Conservation (phyloP, 228 moss, liverwort and hornwort species). For the Sphagnum magellanicum region DNA sequence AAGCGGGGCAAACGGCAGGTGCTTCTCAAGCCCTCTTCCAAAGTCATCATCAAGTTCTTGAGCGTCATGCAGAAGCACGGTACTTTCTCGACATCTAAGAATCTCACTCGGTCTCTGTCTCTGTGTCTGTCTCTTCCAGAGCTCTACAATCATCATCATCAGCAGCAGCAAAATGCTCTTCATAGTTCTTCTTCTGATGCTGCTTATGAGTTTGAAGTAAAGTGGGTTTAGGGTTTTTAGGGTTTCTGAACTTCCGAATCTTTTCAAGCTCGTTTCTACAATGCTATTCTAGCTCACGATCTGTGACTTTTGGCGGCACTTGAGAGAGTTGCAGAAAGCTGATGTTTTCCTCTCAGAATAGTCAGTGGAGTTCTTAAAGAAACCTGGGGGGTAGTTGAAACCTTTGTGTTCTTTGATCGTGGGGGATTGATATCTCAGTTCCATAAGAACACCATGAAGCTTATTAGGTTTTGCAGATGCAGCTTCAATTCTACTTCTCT, state of each 20-base stretch:
- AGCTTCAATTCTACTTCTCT: too few species aligned
- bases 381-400: too few species aligned
- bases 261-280: background rate
- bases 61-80: conserved; percentile 49
- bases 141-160: background rate
- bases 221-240: too few species aligned
- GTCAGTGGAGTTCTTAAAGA: too few species aligned
- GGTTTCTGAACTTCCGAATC: too few species aligned
- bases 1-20: conserved; percentile 55
- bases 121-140: background rate
- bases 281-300: background rate
- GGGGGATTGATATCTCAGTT: too few species aligned
- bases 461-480: too few species aligned
- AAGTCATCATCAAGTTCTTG: conserved; percentile 46
- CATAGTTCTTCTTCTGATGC: background rate
- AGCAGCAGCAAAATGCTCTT: background rate
- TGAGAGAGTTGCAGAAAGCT: background rate
- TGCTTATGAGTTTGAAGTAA: background rate
- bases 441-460: too few species aligned
- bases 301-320: background rate
- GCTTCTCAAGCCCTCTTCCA: conserved; percentile 42
- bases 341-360: background rate
- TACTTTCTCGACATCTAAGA: background rate
- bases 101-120: background rate
- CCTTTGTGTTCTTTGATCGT: too few species aligned